phyloP scores from a whole-genome alignment of 176 grass and related monocot species.

The Oryza longistaminata region DNA sequence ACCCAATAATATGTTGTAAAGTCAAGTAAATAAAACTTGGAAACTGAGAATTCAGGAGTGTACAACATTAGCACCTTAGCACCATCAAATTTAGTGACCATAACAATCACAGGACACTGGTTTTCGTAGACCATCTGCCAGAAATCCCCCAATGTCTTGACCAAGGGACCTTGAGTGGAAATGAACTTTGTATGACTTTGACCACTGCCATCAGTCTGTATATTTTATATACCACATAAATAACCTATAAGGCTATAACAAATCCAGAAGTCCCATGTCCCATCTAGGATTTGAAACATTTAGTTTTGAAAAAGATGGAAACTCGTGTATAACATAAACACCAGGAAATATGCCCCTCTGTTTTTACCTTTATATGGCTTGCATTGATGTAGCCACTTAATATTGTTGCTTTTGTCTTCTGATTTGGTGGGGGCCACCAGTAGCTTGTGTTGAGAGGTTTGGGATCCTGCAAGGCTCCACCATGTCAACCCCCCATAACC shows the following conservation, averaged over 20 bases:
- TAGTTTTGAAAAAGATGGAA: background rate
- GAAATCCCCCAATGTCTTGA: conserved; percentile 75
- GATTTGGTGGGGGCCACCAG: background rate
- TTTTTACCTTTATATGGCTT: conserved; percentile 71
- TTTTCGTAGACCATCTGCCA: conserved; percentile 95
- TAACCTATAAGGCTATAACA: background rate
- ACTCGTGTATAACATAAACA: background rate
- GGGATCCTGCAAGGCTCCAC: background rate
- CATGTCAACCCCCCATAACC: background rate
- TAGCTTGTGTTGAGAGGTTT: background rate
- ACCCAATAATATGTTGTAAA: background rate
- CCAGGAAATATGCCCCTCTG: background rate
- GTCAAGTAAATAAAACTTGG: conserved; percentile 16
- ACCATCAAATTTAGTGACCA: conserved; percentile 76
- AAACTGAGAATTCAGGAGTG: background rate
- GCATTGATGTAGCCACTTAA: conserved; percentile 82
- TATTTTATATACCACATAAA: conserved; percentile 11
- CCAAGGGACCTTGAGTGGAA: conserved; percentile 87
- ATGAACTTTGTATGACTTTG: conserved; percentile 63
- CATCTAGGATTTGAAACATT: conserved; percentile 1
- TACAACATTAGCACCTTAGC: conserved; percentile 51
- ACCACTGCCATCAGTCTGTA: conserved; percentile 29
- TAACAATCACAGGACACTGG: conserved; percentile 81
- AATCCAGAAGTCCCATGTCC: background rate
- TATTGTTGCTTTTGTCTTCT: background rate